Evolutionary conservation across 2,329 filamentous ascomycete species (phyloP), one percentile per base, ranked within the genome.

Genomic region (Xylaria sp.): DNA sequence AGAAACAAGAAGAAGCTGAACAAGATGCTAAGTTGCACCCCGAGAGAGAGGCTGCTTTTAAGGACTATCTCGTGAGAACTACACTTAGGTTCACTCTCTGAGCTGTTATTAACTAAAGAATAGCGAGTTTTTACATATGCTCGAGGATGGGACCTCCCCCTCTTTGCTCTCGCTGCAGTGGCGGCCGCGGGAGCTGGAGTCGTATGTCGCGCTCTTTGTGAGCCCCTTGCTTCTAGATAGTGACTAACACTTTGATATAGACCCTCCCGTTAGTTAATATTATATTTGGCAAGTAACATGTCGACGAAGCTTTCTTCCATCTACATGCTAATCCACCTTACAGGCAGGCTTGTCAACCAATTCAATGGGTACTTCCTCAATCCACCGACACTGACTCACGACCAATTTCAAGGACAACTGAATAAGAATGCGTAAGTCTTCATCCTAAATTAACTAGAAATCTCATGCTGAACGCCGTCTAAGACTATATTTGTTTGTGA

Each of bases 401-500:
- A 71, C 2, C 70, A 82, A 5, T 88, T 89, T 71, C 72, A 78
- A 21, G 67, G 71, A 2, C 73, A 72, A 12, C 73, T 87, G 37
- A 83, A 87, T 71, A 79, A 73, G 57, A 81, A 86, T 67, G 79
- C 86, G 78, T 85, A 75, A 74, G 82, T 74, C 18, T 74, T 18
- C n/a, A 42, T 0, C 18, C 18, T 35, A 10, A 8, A 32, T 5
- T 29, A 27, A 8, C 9, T n/a, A 27, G 27, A 35, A 3, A 16
- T 25, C 54, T 18, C 21, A 57, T 13, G 67, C 72, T 75, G 47
- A 74, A 60, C 25, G 44, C 21, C 12, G 40, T 60, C 63, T 23
- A 68, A 88, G 87, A 1, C 80, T 94, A 0, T 92, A 90, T 78
- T 89, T 93, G 74, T 86, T 93, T 63, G 88, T 88, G 64, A 82